Base-by-base conservation (phyloP, 2,329 filamentous ascomycete species). In the Colletotrichum sp. region DNA sequence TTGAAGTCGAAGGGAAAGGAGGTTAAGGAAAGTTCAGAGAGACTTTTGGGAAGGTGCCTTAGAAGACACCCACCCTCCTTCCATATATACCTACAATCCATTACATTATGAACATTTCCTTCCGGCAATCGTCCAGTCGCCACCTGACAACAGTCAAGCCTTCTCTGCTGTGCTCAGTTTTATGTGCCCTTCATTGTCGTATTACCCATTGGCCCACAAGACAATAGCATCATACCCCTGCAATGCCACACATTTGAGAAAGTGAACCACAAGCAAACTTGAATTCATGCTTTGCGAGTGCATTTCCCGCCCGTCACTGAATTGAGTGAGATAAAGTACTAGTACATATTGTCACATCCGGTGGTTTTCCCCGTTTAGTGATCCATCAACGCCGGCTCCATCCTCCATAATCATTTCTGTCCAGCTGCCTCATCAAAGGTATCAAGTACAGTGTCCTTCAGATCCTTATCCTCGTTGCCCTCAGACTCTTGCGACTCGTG, bases 371-470 rank as follows among this genome's bases (percentile, higher is more conserved):
- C 18, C 24, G 64, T 48, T 10, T 38, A 48, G 32, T 69, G 58
- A 61, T 75, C 43, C 64, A 30, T 68, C 64, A 75, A 75, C 56
- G 70, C 70, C 70, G 64, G 70, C 56, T 64, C n/a, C 62, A n/a
- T 65, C 56, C 32, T 68, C 38, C 58, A 15, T 21, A 28, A 13
- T 81, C 77, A 85, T 73, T 80, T 80, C 79, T 82, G 83, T 24
- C 78, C 80, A 10, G 82, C 78, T 10, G 83, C 79, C 77, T 85
- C 78, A 72, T 86, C 83, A 73, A 87, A 87, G 28, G 83, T 83
- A 61, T 87, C 83, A 2, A 88, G 76, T 24, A 87, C 83, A 28
- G 82, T 83, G 64, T 86, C 85, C 80, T 85, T 86, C 32, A 86
- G 78, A 67, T 79, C 81, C 66, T 68, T 72, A 21, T 21, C 71